Base-by-base conservation (phyloP, 139 green algal genomes). In the Mychonastes homosphaera region DNA sequence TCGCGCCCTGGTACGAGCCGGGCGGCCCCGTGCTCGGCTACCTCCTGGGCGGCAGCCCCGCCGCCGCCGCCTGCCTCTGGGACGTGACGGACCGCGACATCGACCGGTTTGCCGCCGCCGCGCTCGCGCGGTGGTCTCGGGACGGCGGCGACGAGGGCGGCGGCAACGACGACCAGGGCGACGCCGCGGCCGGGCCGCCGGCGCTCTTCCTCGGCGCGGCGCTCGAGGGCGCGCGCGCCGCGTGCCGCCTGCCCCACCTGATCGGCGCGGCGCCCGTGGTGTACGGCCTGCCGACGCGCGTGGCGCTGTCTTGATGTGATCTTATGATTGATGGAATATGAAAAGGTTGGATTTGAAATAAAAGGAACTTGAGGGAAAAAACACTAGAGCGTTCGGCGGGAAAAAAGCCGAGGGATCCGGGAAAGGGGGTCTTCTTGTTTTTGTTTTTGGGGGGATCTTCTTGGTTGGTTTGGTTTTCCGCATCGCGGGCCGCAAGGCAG, bases 71-170 rank as follows among this genome's bases (percentile, higher is more conserved):
- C 33, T 96, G 94, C 71, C 74, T 97, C 26, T 97, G 89, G 89
- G 89, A 97, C 61, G 89, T 97, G n/a, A 97, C 89, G 8, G 89
- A 97, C 57, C 50, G 76, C 6, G 89, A 96, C 73, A 96, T 97
- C 29, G 89, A 97, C 68, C 71, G 89, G 18, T 97, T 93, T 58
- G 75, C 64, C 18, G 43, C 65, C 19, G 58, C 70, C 1, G 41
- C 91, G 21, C 64, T 96, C 40, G 39, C 73, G 0, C 29, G 51
- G 24, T 44, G 43, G 45, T 21, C n/a, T 18, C 19, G 51, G 38
- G 16, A 1, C 8, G 24, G 4, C 4, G 4, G 6, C 13, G 6
- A 10, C 16, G 38, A 2, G 26, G 15, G 6, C 1, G 36, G 33
- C 24, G 48, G 43, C 36, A 64, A 44, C 41, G 21, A 55, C 32